Base-by-base conservation (phyloP, 2,329 filamentous ascomycete species). In the Fusarium sp. region DNA sequence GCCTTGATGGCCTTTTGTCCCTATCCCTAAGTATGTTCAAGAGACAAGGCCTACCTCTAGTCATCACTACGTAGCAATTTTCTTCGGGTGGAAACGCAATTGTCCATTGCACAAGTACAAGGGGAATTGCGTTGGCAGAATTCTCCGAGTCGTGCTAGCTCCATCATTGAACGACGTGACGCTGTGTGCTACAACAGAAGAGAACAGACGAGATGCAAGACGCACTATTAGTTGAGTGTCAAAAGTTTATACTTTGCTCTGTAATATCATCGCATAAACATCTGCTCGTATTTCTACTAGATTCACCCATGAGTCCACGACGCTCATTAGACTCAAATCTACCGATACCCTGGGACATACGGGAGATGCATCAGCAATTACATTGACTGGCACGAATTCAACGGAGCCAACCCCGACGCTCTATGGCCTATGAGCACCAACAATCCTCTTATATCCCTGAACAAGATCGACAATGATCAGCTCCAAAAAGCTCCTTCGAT, bases 141-240 rank as follows among this genome's bases (percentile, higher is more conserved):
- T 70, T 70, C 68, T 69, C 68, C 68, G 68, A 70, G 45, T 59
- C 47, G 54, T 68, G 55, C 42, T 34, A 56, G 55, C 51, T 49
- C 41, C 44, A 65, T 60, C 43, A 54, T 53, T 57, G 58, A 66
- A 48, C 45, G 28, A 69, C 50, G 41, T 57, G 28, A 70, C 50
- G 50, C 38, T 34, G 53, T 58, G 53, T 58, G 35, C 24, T 24
- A 62, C 61, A 39, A 31, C 48, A 53, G 45, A 32, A 46, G 47
- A 35, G 26, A 36, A 47, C 47, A 53, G 31, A 40, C 48, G 44
- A 44, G 34, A 48, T 49, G 44, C 44, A 25, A 35, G 45, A 32
- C n/a, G 11, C 6, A 32, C 6, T 6, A 19, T 19, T 19, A 19
- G 19, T 19, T 19, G 19, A 19, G 19, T 19, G 19, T 19, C 19